These are phyloP conservation scores for Phascolomyces articulosus DNA, from an alignment of 371 early-diverging fungal species.

Conservation along the genomic window DNA sequence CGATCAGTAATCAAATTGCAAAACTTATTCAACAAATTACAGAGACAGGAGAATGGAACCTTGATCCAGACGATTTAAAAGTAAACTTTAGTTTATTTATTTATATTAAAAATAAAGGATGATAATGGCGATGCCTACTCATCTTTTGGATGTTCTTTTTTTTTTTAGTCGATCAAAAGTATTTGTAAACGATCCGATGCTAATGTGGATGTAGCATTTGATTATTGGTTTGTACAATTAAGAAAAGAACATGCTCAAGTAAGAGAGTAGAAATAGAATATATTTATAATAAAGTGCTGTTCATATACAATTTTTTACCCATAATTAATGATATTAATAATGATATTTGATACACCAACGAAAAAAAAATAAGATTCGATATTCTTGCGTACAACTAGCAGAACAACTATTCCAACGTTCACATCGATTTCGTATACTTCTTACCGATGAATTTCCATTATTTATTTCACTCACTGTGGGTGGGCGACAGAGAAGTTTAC, in stretches of 20 bases:
- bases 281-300: no score
- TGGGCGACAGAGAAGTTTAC: conserved; percentile 53
- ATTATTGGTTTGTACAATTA: conserved; percentile 52
- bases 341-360: neutral
- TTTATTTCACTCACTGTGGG: conserved; percentile 63
- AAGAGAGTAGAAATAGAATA: neutral
- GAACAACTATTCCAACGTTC: conserved; percentile 71
- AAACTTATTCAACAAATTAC: conserved; percentile 36
- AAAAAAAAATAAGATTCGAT: conserved; percentile 55
- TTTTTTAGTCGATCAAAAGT: conserved; percentile 53
- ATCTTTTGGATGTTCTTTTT: conserved; percentile 16
- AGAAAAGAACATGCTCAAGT: conserved; percentile 71
- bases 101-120: no score
- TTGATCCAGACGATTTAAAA: conserved; percentile 37
- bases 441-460: conserved; percentile 56
- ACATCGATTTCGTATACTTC: conserved; percentile 61
- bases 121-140: no score
- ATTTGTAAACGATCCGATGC: conserved; percentile 55
- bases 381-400: conserved; percentile 62
- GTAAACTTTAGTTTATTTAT: conserved; percentile 22
- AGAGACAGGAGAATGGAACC: conserved; percentile 45
- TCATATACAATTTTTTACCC: no score
- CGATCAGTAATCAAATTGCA: conserved; percentile 23
- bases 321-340: neutral
- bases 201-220: conserved; percentile 47